phyloP scores from a whole-genome alignment of 345 rosid species.

The Syzygium jambos region DNA sequence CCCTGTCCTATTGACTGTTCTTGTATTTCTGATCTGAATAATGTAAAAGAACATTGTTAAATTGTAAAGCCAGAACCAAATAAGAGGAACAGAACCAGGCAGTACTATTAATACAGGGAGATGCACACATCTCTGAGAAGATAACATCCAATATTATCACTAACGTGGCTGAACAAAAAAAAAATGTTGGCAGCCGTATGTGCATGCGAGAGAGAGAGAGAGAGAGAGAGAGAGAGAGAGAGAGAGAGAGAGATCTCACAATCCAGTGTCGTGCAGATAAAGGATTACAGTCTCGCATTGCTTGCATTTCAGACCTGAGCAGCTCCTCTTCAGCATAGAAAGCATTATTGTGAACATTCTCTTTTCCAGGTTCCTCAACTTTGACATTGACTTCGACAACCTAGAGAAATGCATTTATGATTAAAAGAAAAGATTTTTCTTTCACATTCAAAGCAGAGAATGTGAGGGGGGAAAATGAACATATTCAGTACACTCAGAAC shows the following conservation, averaged over 20 bases:
- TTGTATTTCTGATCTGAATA: constrained; percentile 52
- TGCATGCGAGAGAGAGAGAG: no score
- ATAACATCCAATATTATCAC: not conserved
- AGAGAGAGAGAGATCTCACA: constrained; percentile 26
- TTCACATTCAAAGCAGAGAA: not conserved
- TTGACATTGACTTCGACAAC: constrained; percentile 63
- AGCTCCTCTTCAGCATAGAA: constrained; percentile 63
- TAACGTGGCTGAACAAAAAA: not conserved
- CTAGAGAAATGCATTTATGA: constrained; percentile 7
- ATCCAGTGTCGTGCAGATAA: constrained; percentile 71
- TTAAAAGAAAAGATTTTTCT: not conserved
- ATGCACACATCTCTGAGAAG: not conserved
- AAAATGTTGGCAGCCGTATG: not conserved
- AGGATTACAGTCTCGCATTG: constrained; percentile 68
- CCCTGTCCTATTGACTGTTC: constrained; percentile 68
- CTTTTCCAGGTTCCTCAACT: constrained; percentile 63
- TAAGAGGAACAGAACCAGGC: not conserved
- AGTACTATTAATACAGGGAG: not conserved
- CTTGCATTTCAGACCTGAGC: constrained; percentile 49
- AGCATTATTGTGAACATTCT: constrained; percentile 65
- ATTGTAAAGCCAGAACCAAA: not conserved
- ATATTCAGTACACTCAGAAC: not conserved
- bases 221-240: not conserved
- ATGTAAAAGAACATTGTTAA: not conserved
- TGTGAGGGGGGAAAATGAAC: not conserved